A percentile compares a stretch with the other conserved stretches of the same genome.
phyloP scores from a whole-genome alignment of 164 flowering plant species.

The Vitis cinerea region DNA sequence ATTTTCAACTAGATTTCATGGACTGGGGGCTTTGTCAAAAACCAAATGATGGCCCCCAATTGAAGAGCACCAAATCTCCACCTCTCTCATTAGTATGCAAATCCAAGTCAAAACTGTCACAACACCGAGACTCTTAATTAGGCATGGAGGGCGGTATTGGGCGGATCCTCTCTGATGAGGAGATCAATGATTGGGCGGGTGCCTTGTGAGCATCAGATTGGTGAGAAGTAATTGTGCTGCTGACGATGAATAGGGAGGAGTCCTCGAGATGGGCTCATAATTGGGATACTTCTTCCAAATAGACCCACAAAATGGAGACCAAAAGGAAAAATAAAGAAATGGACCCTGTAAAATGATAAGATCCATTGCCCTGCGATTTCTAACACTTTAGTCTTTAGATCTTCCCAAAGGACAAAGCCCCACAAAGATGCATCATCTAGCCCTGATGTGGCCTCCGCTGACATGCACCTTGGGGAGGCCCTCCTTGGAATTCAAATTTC shows the following conservation, averaged over 20 bases:
- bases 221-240: background rate
- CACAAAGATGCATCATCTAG: conserved; percentile 7
- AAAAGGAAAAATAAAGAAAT: background rate
- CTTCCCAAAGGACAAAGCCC: conserved; percentile 20
- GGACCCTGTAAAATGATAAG: too few species aligned
- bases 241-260: background rate
- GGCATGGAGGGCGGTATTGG: too few species aligned
- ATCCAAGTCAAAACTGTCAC: too few species aligned
- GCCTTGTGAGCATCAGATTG: conserved; percentile 11
- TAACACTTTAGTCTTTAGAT: conserved; percentile 14
- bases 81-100: too few species aligned
- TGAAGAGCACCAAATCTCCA: too few species aligned
- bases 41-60: too few species aligned
- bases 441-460: background rate
- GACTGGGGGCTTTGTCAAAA: too few species aligned
- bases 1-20: too few species aligned
- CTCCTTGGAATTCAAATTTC: background rate
- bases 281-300: background rate
- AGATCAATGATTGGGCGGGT: conserved; percentile 27
- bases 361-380: background rate
- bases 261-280: conserved; percentile 1
- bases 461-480: conserved; percentile 9
- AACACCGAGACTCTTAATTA: too few species aligned
- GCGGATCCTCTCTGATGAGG: conserved; percentile 1
- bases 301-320: conserved; percentile 16